These are phyloP conservation scores for Aspergillus sparsus DNA, from an alignment of 495 filamentous ascomycete species.

Conservation along the genomic window DNA sequence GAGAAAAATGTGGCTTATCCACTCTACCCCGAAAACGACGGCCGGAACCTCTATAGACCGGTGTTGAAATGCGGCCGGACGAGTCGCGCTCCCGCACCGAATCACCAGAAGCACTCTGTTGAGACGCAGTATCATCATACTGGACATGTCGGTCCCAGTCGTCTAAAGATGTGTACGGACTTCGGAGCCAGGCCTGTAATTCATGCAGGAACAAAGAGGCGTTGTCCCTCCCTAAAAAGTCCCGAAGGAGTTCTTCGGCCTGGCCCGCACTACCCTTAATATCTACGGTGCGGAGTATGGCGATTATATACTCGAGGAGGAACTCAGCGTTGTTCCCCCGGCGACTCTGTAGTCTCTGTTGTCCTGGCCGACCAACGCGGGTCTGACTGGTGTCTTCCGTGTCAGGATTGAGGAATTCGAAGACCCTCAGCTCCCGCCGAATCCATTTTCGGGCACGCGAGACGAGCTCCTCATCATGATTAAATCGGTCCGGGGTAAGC, in stretches of 20 bases:
- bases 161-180: conserved; percentile 66
- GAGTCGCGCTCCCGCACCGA: neutral
- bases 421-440: conserved; percentile 84
- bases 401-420: conserved; percentile 66
- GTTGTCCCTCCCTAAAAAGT: conserved; percentile 80
- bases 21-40: conserved; percentile 31
- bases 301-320: conserved; percentile 83
- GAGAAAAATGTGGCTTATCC: conserved; percentile 24
- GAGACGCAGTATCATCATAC: conserved; percentile 50
- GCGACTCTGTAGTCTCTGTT: conserved; percentile 44
- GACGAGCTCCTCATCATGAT: conserved; percentile 63
- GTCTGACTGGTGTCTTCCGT: conserved; percentile 25
- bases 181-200: conserved; percentile 75
- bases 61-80: conserved; percentile 28
- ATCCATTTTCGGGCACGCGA: conserved; percentile 87
- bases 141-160: conserved; percentile 84
- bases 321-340: conserved; percentile 82
- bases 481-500: conserved; percentile 68
- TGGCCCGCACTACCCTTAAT: conserved; percentile 82
- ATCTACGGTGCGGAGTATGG: conserved; percentile 87
- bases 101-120: neutral
- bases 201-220: conserved; percentile 83
- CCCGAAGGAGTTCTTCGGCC: conserved; percentile 83
- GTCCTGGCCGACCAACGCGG: conserved; percentile 35
- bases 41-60: conserved; percentile 24